Evolutionary conservation across 2,329 filamentous ascomycete species (phyloP).

Genomic region (Cordyceps tenuipes): DNA sequence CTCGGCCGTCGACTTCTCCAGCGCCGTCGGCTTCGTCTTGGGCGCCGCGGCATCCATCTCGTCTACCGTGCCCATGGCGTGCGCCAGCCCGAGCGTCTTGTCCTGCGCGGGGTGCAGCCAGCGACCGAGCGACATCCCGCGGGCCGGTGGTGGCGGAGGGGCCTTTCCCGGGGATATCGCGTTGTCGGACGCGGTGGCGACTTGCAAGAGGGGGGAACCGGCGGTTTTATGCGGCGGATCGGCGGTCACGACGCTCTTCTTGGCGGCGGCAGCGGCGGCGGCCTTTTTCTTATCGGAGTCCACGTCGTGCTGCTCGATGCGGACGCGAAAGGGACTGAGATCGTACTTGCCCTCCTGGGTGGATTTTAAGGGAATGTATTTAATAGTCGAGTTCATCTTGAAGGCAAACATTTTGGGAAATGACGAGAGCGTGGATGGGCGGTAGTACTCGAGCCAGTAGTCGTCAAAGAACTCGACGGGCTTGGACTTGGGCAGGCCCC

Average conservation of each 20-base stretch:
- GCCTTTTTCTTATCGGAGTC: conserved; percentile 52
- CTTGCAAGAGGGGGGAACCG: conserved; percentile 21
- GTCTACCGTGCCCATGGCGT: conserved; percentile 14
- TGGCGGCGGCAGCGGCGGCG: conserved; percentile 49
- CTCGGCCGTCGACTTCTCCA: conserved; percentile 72
- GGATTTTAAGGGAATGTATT: conserved; percentile 69
- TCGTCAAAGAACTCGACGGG: conserved; percentile 67
- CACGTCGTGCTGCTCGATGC: conserved; percentile 50
- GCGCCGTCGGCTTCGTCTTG: conserved; percentile 47
- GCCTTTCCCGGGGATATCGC: conserved; percentile 30
- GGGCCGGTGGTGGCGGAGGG: conserved; percentile 24
- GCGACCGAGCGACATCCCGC: conserved; percentile 48
- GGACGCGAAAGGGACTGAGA: conserved; percentile 79
- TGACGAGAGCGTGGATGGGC: conserved; percentile 77
- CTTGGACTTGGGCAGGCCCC: conserved; percentile 30
- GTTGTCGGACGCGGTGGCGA: conserved; percentile 28
- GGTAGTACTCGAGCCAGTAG: conserved; percentile 97
- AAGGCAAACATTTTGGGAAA: conserved; percentile 89
- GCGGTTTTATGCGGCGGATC: conserved; percentile 25
- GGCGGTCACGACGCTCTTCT: conserved; percentile 52
- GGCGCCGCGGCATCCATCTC: conserved; percentile 15
- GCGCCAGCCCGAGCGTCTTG: conserved; percentile 18
- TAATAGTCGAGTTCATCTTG: conserved; percentile 82
- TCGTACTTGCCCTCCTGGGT: conserved; percentile 70
- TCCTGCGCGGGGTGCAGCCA: conserved; percentile 49